Percentiles rank a stretch among this genome's conserved stretches.
Conservation (phyloP, 176 grass and related monocot genomes). For the Panicum miliaceum region DNA sequence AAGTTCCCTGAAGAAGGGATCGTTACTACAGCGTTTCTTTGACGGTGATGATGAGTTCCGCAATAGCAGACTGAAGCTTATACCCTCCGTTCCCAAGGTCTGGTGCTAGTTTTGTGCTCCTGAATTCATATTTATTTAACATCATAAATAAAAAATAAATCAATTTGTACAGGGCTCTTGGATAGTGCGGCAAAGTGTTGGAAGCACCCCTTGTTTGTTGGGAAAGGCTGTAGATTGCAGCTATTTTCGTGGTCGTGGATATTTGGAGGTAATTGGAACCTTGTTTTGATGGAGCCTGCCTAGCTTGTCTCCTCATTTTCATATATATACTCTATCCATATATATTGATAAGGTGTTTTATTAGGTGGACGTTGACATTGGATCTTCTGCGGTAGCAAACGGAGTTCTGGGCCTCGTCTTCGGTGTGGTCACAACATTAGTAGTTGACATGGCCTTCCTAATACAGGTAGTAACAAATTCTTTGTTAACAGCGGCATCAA, state of each 20-base stretch:
- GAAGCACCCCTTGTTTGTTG: constrained; percentile 81
- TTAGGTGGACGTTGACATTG: constrained; percentile 91
- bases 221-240: constrained; percentile 93
- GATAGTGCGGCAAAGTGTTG: constrained; percentile 97
- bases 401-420: constrained; percentile 91
- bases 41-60: constrained; percentile 92
- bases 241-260: constrained; percentile 67
- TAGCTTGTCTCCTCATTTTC: neutral
- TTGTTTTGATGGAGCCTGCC: neutral
- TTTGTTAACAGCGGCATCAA: neutral
- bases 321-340: no score
- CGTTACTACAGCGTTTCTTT: constrained; percentile 82
- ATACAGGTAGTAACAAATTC: constrained; percentile 58
- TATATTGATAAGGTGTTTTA: neutral
- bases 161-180: constrained; percentile 70
- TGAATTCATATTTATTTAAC: neutral
- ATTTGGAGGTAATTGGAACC: constrained; percentile 70
- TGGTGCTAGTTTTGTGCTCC: neutral
- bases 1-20: constrained; percentile 64
- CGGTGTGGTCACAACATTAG: constrained; percentile 77
- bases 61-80: constrained; percentile 90
- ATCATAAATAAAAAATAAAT: neutral
- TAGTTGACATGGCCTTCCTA: constrained; percentile 95
- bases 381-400: constrained; percentile 91
- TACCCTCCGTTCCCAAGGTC: constrained; percentile 90